These are phyloP conservation scores for Podospora pseudoanserina DNA, from an alignment of 495 filamentous ascomycete genomes.

Conservation along the genomic window DNA sequence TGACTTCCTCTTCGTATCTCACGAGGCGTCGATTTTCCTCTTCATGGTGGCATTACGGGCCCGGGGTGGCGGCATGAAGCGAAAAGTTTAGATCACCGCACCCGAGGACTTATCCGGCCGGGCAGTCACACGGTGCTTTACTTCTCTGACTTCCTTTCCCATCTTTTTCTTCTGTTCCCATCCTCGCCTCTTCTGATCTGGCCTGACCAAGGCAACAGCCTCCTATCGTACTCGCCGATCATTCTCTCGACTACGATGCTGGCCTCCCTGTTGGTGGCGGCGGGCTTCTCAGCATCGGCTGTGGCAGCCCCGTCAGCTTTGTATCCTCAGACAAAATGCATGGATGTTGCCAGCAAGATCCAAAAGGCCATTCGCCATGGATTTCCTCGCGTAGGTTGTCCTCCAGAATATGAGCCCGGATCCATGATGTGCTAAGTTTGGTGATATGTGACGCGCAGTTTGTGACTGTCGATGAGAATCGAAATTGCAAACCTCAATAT, in stretches of 20 bases:
- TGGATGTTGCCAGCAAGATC: neutral
- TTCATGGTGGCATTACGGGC: no score
- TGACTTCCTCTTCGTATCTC: no score
- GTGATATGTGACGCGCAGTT: neutral
- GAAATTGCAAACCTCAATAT: neutral
- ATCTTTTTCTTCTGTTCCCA: neutral
- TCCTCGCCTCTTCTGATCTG: neutral
- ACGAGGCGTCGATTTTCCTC: no score
- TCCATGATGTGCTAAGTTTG: neutral
- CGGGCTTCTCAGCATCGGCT: neutral
- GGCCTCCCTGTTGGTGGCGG: neutral
- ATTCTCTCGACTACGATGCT: neutral
- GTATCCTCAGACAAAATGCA: neutral
- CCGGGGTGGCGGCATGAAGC: no score
- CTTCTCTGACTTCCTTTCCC: neutral
- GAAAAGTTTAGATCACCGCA: no score
- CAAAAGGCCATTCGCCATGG: neutral
- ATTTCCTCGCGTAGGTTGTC: neutral
- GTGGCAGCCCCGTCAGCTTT: neutral
- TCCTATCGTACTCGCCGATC: neutral
- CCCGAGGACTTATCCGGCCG: no score
- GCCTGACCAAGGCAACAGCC: neutral
- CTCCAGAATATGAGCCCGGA: no score
- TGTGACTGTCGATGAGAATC: neutral
- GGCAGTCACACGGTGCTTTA: neutral